Evolutionary conservation across 2,329 filamentous ascomycete species (phyloP), one percentile per base, ranked within the genome.

Genomic region (Apiospora aurea): DNA sequence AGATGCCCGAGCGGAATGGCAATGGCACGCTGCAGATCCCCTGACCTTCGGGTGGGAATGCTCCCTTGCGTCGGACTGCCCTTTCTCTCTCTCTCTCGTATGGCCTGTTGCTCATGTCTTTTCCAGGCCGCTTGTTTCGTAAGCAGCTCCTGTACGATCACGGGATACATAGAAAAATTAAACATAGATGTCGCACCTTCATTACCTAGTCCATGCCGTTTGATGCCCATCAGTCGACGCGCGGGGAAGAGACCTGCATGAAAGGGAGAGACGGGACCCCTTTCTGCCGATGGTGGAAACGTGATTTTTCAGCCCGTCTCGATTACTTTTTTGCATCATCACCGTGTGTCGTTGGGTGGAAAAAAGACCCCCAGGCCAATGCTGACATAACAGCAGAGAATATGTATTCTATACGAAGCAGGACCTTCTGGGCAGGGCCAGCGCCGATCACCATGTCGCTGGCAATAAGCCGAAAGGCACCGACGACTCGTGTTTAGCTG

Each of bases 181-280:
- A 64, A 64, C 57, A 64, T 41, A 64, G 11, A 64, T 64, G 34
- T 64, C 34, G 57, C 57, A 64, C 57, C 34, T 64, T 64, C 18
- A 64, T 64, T 64, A 64, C 34, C 34, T 64, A 38, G 57, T 34
- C 57, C 57, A 64, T 64, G 57, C 57, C 57, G 57, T 64, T 64
- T 64, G 57, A 64, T 64, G 57, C 34, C 16, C 26, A 57, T 57
- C 51, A 57, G 26, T 61, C 53, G 53, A 38, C 34, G 53, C 53
- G 53, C 53, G 53, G 53, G 53, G 53, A 61, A 61, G 53, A 41
- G 18, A 64, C 34, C 34, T 64, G 57, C 57, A 64, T 41, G 57
- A 41, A 41, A 41, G 57, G 18, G 57, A 49, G 34, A 69, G 67
- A 49, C 67, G 18, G 34, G 24, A 46, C 21, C 44, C 67, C 44